Evolutionary conservation across 306 rosid species (phyloP), one percentile per base, ranked within the genome.

Genomic region (Quercus rubra): DNA sequence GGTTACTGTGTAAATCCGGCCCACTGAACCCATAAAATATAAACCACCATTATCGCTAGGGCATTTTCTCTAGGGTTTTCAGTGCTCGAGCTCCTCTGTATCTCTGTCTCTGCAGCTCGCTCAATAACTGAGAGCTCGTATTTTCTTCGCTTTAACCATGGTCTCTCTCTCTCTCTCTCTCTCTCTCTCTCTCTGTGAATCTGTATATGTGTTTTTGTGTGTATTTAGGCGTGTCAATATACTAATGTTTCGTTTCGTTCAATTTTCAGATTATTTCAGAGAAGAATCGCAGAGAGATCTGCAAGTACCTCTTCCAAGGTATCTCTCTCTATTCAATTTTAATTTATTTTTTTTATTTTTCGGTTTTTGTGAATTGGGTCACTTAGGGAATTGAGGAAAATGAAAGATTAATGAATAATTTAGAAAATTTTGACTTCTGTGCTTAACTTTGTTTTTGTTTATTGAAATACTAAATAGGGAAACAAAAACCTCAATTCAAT

Each of bases 301-400:
- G 88, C 85, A 92, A 92, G 61, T 86, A 92, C 87, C 92, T 92
- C 79, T 90, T 89, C 78, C 92, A 88, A 90, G 97, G 92, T 89
- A 1, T 46, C 71, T 33, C 10, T 52, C 70, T 17, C n/a, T 20
- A 17, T 19, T 19, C 18, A 2, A 3, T 6, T 11, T 19, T 25
- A 21, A 5, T 8, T 11, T 25, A 4, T 74, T 59, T 3, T 3
- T 14, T 28, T 27, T 28, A 14, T 15, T 28, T 20, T 63, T 63
- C 41, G 5, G 3, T 63, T 63, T 63, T 14, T 28, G 38, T 28
- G 41, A 63, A 15, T 27, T 63, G 28, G 19, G 70, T 28, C 30
- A 63, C 70, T 27, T 35, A 28, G 70, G 30, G 15, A 27, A 28
- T 20, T 3, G 9, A 15, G 70, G 70, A 20, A 30, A 54, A 46